Conservation (phyloP, 2,329 filamentous ascomycete genomes). For the Cercospora sp. region DNA sequence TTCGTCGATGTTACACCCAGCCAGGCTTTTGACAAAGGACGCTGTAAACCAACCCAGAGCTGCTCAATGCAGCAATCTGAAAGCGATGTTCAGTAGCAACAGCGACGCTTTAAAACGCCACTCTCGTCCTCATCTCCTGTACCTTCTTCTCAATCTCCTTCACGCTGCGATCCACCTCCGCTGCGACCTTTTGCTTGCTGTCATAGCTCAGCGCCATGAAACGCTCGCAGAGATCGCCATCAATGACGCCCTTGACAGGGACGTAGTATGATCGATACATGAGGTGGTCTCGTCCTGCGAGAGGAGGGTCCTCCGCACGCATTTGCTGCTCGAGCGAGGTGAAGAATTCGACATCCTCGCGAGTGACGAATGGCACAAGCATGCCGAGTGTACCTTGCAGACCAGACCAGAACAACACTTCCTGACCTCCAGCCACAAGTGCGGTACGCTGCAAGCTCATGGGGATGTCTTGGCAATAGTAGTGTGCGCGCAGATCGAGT, state of each 20-base stretch:
- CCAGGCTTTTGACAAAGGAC: no score
- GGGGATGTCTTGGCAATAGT: conserved; percentile 87
- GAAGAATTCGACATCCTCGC: conserved; percentile 97
- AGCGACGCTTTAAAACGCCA: conserved; percentile 36
- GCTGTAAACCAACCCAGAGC: no score
- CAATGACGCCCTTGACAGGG: conserved; percentile 93
- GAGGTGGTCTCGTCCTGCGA: conserved; percentile 90
- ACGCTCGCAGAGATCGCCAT: conserved; percentile 93
- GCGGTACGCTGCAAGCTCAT: conserved; percentile 86
- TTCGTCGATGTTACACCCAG: not conserved
- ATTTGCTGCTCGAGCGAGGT: conserved; percentile 88
- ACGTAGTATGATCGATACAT: conserved; percentile 96
- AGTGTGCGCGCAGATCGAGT: conserved; percentile 81
- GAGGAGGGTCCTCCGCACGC: conserved; percentile 78
- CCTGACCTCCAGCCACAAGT: conserved; percentile 85
- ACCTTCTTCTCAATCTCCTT: conserved; percentile 96
- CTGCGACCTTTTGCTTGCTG: conserved; percentile 93
- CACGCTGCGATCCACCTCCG: conserved; percentile 84
- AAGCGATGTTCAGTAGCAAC: not conserved
- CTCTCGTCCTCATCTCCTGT: conserved; percentile 42
- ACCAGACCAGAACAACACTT: conserved; percentile 89
- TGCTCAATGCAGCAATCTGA: not conserved
- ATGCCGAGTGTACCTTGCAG: conserved; percentile 93
- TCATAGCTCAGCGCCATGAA: conserved; percentile 81
- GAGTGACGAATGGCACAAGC: conserved; percentile 83